These are phyloP conservation scores for Globisporangium cederbergense DNA, from an alignment of 352 stramenopile species.

Conservation along the genomic window DNA sequence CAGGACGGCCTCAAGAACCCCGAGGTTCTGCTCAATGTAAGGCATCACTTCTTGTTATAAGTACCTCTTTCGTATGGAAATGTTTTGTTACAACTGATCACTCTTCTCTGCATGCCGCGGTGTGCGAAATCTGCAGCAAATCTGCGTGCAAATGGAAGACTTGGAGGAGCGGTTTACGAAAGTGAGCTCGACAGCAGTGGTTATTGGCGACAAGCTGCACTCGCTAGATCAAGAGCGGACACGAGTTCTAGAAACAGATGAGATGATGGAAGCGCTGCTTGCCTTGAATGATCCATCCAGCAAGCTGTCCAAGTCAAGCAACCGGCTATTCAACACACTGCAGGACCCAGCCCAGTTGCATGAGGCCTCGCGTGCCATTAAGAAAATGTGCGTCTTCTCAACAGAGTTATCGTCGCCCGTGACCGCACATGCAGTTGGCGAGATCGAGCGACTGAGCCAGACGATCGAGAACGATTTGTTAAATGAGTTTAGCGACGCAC, in stretches of 20 bases:
- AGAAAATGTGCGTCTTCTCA: conserved; percentile 72
- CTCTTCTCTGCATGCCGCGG: too few species aligned
- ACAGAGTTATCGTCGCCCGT: conserved; percentile 59
- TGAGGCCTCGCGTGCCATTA: conserved; percentile 62
- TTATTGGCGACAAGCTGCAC: conserved; percentile 67
- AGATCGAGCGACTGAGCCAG: conserved; percentile 76
- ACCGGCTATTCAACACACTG: conserved; percentile 58
- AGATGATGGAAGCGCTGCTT: conserved; percentile 72
- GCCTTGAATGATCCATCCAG: conserved; percentile 64
- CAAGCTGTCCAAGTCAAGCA: conserved; percentile 55
- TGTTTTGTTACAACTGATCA: too few species aligned
- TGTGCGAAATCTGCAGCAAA: conserved; percentile 39
- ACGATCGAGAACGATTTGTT: conserved; percentile 73
- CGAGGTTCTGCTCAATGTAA: conserved; percentile 56
- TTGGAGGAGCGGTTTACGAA: conserved; percentile 84
- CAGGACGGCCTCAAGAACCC: conserved; percentile 59
- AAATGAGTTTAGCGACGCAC: conserved; percentile 66
- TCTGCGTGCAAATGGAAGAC: conserved; percentile 78
- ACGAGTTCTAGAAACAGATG: conserved; percentile 70
- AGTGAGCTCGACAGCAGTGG: conserved; percentile 76
- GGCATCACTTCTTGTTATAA: not conserved
- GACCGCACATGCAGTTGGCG: conserved; percentile 50
- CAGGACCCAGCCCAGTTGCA: conserved; percentile 70
- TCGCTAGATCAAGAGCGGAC: conserved; percentile 61
- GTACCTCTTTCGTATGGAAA: not conserved